Evolutionary conservation across 2,329 filamentous ascomycete genomes (phyloP).

Genomic region (Fusarium lateritium): DNA sequence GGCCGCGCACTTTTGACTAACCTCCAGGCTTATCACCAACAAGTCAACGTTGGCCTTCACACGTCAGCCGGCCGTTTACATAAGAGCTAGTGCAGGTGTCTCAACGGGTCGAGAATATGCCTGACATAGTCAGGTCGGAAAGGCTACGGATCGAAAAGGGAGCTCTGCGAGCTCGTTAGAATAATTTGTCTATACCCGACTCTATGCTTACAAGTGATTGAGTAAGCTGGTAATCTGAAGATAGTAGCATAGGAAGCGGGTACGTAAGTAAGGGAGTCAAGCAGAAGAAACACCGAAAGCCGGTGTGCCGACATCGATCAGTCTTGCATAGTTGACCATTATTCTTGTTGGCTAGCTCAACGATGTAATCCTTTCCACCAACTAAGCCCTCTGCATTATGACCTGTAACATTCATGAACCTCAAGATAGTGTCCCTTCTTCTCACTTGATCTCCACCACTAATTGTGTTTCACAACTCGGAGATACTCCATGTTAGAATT

Average conservation of each 20-base stretch:
- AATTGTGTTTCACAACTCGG: background rate
- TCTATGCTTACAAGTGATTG: background rate
- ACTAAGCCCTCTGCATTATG: background rate
- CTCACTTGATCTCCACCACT: background rate
- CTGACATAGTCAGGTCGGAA: background rate
- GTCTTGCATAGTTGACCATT: background rate
- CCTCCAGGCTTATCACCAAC: conserved; percentile 9
- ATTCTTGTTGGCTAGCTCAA: background rate
- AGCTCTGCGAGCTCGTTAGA: background rate
- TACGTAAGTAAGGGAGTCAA: conserved; percentile 7
- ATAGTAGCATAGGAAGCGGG: background rate
- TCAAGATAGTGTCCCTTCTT: background rate
- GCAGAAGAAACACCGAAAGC: conserved; percentile 24
- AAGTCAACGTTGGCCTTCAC: background rate
- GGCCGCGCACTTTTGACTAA: background rate
- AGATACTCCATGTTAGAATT: background rate
- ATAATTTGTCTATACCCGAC: background rate
- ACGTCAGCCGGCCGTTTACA: conserved; percentile 4
- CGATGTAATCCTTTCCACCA: conserved; percentile 1
- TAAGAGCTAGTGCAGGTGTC: background rate
- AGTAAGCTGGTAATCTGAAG: background rate
- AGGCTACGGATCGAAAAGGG: background rate
- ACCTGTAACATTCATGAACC: conserved; percentile 10
- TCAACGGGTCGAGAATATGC: background rate
- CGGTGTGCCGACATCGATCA: conserved; percentile 11